Evolutionary conservation across 2,329 filamentous ascomycete genomes (phyloP), one percentile per base, ranked within the genome.

Genomic region (Colletotrichum noveboracense): DNA sequence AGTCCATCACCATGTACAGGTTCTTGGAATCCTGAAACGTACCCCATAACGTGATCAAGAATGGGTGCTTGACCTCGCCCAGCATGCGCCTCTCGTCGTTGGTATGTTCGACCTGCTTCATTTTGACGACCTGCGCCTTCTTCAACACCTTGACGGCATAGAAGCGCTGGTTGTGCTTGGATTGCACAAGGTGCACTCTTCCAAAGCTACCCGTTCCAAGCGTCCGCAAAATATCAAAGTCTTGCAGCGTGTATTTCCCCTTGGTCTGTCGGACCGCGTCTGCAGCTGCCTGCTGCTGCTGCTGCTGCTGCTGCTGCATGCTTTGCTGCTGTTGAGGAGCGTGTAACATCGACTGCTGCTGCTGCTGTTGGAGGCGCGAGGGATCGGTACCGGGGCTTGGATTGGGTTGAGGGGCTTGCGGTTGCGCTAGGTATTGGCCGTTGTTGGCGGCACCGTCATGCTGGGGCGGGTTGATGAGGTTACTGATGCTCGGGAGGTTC

Each of bases 1-100:
- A 99, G 85, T 99, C 97, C 97, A 99, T 99, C 81, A 99, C 97
- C 97, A 99, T 99, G 91, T 99, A 99, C 43, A 99, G 88, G 84
- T 98, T 98, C 87, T 93, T 96, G 66, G 93, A 91, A 82, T 99
- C 97, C 84, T 98, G 96, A 85, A 98, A 99, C 12, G 97, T 99
- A 74, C 97, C 97, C 97, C 97, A 99, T 55, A 99, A 89, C 3
- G 97, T 99, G 83, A 99, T 97, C 78, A 99, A 89, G 87, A 99
- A 99, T 14, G 97, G 96, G 86, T 99, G 96, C 85, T 98, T 98
- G 84, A 98, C 97, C 84, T 98, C 94, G 84, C 95, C 95, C 81
- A 99, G 88, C 97, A 99, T 99, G 81, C 92, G 93, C 79, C 97
- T 91, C 88, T 99, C 97, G 86, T 99, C 97, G 83, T 99, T 99